These are phyloP conservation scores for Quercus ilex DNA, from an alignment of 306 rosid species.

Conservation along the genomic window DNA sequence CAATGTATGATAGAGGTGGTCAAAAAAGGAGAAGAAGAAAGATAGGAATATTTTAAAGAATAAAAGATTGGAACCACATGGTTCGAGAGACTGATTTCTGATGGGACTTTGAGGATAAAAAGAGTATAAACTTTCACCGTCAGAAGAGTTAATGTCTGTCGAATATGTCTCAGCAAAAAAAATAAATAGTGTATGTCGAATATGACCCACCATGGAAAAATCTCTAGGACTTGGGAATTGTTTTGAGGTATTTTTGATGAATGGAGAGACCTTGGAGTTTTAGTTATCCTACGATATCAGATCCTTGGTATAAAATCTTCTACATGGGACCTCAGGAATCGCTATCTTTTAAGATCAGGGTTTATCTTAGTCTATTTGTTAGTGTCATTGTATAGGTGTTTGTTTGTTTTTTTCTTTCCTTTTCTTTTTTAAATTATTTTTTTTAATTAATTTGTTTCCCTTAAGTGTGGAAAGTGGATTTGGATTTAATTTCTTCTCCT, in stretches of 20 bases:
- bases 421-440: too few relatives aligned
- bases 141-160: not conserved
- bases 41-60: conserved; percentile 29
- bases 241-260: not conserved
- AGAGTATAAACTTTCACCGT: conserved; percentile 31
- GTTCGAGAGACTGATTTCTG: conserved; percentile 13
- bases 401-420: too few relatives aligned
- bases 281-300: conserved; percentile 22
- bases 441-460: too few relatives aligned
- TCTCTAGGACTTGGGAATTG: not conserved
- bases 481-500: too few relatives aligned
- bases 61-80: conserved; percentile 34
- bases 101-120: conserved; percentile 9
- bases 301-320: conserved; percentile 47
- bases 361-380: conserved; percentile 1
- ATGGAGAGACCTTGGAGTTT: conserved; percentile 18
- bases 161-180: conserved; percentile 26
- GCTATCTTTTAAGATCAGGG: conserved; percentile 15
- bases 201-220: conserved; percentile 15
- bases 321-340: conserved; percentile 37
- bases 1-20: conserved; percentile 14
- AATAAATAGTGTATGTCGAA: conserved; percentile 4
- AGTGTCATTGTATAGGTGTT: not conserved
- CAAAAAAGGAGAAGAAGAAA: conserved; percentile 31
- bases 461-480: too few relatives aligned